phyloP scores from a whole-genome alignment of 1,284 basidiomycete species.

The Tilletia indica region DNA sequence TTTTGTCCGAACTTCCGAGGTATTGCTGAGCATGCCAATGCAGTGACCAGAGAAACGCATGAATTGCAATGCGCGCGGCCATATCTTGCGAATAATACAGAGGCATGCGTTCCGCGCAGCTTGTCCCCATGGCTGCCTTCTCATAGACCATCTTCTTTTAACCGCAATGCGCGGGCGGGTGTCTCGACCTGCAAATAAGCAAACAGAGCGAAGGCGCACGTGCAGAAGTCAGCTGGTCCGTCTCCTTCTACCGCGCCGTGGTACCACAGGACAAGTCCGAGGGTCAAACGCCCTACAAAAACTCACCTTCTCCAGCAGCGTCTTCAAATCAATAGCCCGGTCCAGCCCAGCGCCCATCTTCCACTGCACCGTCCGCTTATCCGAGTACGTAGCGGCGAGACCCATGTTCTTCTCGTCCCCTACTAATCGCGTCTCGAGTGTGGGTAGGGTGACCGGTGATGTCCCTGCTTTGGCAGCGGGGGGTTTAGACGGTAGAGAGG shows the following conservation, averaged over 20 bases:
- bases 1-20: no score
- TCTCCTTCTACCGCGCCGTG: not conserved
- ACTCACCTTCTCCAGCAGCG: conserved; percentile 13
- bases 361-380: conserved; percentile 6
- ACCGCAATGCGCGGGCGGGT: conserved; percentile 4
- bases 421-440: not conserved
- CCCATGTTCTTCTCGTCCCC: not conserved
- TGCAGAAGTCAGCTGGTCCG: not conserved
- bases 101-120: no score
- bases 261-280: not conserved
- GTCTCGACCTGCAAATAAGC: not conserved
- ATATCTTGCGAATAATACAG: no score
- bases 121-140: no score
- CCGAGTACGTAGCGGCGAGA: not conserved
- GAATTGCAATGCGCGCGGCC: no score
- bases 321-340: conserved; percentile 6
- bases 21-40: no score
- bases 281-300: not conserved
- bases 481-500: conserved; percentile 7
- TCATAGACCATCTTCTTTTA: conserved; percentile 5
- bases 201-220: not conserved
- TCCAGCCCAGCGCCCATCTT: conserved; percentile 1
- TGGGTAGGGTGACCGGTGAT: not conserved
- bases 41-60: no score
- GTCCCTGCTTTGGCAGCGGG: not conserved